Base-by-base conservation (phyloP, 2,329 filamentous ascomycete genomes). In the Ascochyta pisi region DNA sequence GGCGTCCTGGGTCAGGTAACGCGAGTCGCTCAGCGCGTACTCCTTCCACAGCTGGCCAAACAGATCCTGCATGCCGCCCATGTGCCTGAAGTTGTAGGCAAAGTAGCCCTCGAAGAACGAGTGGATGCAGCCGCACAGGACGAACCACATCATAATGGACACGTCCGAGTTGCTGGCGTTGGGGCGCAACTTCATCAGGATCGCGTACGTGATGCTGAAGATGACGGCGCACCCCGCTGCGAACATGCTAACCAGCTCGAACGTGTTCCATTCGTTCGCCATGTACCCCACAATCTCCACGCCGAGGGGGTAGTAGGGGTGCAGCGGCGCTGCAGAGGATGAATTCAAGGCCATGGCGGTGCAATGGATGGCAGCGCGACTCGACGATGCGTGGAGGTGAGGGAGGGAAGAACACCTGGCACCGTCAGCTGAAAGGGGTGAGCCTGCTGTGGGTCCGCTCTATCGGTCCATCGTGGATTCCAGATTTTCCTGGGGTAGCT, bases 1-100 rank as follows among this genome's bases (percentile, higher is more conserved):
- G 1, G 88, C 83, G 70, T 74, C 90, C 16, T 87, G 86, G 2
- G 89, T 92, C 65, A 96, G 79, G 70, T 96, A 96, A 39, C 92
- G 84, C 50, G 92, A 96, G 77, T 96, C 92, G 2, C 90, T 93
- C 31, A 93, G 82, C 3, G 90, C 84, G 73, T 96, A 96, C 76
- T 96, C 92, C 73, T 96, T 96, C 92, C 92, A 96, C 40, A 96
- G 81, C 78, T 96, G 91, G 3, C 89, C 91, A 53, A 93, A 89
- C 7, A 95, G 77, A 50, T 88, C 86, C 71, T 92, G 88, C 57
- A 85, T 85, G 10, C 83, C 79, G 0, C 87, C 85, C 72, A 96
- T 82, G 23, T 78, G 79, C 22, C 79, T 76, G 73, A 91, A 89
- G 71, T 93, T 86, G 61, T 84, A 75, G 60, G 92, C 82, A 71